Evolutionary conservation across 169 alveolate genomes (phyloP).

Genomic region (Eimeria tenella): DNA sequence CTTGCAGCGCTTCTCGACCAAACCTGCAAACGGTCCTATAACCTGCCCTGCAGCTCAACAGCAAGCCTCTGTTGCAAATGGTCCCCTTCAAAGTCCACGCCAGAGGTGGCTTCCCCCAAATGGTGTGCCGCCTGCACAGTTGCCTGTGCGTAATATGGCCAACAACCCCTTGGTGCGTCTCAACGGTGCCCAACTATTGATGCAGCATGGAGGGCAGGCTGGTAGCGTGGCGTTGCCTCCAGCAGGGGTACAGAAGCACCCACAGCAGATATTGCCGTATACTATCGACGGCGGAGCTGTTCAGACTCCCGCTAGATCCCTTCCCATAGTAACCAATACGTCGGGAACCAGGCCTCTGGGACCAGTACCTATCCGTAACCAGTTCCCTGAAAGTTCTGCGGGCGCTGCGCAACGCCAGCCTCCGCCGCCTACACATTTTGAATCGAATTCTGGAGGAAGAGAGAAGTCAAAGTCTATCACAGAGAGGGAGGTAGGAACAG

Average conservation of each 20-base stretch:
- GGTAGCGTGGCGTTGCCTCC: conserved; percentile 29
- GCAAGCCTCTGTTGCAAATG: neutral
- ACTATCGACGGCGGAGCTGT: conserved; percentile 62
- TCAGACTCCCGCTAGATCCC: conserved; percentile 25
- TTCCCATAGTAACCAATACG: conserved; percentile 25
- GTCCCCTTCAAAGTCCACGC: conserved; percentile 14
- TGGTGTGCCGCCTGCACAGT: conserved; percentile 16
- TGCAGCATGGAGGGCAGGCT: conserved; percentile 69
- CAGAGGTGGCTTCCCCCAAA: conserved; percentile 55
- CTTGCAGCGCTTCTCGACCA: conserved; percentile 45
- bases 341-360: conserved; percentile 1
- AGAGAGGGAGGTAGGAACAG: conserved; percentile 67
- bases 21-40: conserved; percentile 10
- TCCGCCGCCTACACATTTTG: neutral
- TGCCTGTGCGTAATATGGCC: neutral
- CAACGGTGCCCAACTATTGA: conserved; percentile 63
- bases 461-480: conserved; percentile 69
- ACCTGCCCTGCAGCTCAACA: conserved; percentile 52
- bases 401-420: neutral
- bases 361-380: neutral
- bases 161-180: conserved; percentile 30
- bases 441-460: neutral
- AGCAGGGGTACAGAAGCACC: conserved; percentile 34
- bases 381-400: neutral
- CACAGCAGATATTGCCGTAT: conserved; percentile 60